phyloP scores from a whole-genome alignment of 2,329 filamentous ascomycete species.

The Alternaria ethzedia region DNA sequence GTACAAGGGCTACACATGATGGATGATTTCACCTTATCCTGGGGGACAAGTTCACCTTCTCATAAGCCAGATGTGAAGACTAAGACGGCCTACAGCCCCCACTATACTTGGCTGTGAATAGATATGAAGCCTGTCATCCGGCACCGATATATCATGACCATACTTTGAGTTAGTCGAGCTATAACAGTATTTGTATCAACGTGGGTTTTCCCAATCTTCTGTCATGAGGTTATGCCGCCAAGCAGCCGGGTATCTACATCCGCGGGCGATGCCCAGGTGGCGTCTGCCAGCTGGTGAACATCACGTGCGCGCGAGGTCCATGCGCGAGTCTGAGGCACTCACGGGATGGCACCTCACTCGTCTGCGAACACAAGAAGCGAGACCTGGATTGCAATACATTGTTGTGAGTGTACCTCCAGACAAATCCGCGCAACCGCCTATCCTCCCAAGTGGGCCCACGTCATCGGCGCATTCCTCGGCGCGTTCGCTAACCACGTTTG shows the following conservation, averaged over 20 bases:
- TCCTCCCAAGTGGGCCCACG: not conserved
- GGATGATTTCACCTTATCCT: rapidly evolving
- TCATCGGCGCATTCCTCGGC: not conserved
- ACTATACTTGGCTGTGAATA: not conserved
- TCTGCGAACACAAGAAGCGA: not conserved
- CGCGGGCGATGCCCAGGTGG: no score
- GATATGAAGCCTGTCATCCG: not conserved
- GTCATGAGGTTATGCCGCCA: not conserved
- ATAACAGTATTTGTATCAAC: not conserved
- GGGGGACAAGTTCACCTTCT: rapidly evolving
- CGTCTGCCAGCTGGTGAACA: not conserved
- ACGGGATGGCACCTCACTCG: no score
- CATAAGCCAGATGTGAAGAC: not conserved
- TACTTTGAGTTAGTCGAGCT: not conserved
- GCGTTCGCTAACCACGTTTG: not conserved
- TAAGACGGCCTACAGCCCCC: not conserved
- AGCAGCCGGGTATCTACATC: not conserved
- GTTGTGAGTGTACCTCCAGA: not conserved
- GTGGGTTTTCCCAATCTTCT: not conserved
- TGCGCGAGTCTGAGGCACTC: not conserved
- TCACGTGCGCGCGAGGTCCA: not conserved
- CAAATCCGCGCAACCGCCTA: not conserved
- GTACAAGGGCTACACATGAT: not conserved
- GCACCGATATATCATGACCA: not conserved
- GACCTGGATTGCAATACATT: not conserved